Percentiles rank a stretch among this genome's conserved stretches.
phyloP scores from a whole-genome alignment of 1,284 basidiomycete species.

The Pterula multifida region DNA sequence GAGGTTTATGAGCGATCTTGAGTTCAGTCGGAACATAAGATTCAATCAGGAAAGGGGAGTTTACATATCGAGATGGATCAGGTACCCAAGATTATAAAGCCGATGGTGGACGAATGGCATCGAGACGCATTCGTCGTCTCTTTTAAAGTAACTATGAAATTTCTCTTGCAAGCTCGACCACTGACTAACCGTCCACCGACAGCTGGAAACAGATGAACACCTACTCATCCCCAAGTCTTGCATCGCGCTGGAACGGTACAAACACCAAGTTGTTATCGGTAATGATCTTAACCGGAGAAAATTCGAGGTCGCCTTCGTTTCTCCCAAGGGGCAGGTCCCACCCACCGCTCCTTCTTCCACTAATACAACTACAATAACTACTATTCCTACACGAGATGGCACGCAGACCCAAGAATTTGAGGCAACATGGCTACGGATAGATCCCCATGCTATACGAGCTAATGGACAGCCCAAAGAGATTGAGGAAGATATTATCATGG shows the following conservation, averaged over 20 bases:
- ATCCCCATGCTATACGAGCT: slow-evolving; percentile 3
- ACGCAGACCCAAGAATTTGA: slow-evolving; percentile 5
- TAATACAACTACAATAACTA: background rate
- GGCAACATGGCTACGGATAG: background rate
- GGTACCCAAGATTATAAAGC: slow-evolving; percentile 91
- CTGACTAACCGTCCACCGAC: slow-evolving; percentile 3
- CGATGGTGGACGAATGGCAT: slow-evolving; percentile 90
- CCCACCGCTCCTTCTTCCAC: background rate
- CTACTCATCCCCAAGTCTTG: slow-evolving; percentile 88
- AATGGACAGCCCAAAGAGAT: slow-evolving; percentile 56
- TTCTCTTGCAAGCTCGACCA: slow-evolving; percentile 1
- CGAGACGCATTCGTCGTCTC: slow-evolving; percentile 88
- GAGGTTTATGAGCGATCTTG: background rate
- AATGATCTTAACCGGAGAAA: slow-evolving; percentile 89
- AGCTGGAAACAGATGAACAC: slow-evolving; percentile 87
- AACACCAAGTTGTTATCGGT: slow-evolving; percentile 94
- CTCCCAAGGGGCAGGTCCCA: slow-evolving; percentile 9
- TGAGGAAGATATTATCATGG: slow-evolving; percentile 81
- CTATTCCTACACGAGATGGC: background rate
- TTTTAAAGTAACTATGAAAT: slow-evolving; percentile 71
- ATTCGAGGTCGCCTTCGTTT: slow-evolving; percentile 84
- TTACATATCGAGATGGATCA: slow-evolving; percentile 96
- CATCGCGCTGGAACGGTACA: slow-evolving; percentile 82
- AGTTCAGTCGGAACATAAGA: slow-evolving; percentile 88
- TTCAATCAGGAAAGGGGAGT: slow-evolving; percentile 91